phyloP scores from a whole-genome alignment of 2,329 filamentous ascomycete genomes.

The Alternaria angustiovoidea region DNA sequence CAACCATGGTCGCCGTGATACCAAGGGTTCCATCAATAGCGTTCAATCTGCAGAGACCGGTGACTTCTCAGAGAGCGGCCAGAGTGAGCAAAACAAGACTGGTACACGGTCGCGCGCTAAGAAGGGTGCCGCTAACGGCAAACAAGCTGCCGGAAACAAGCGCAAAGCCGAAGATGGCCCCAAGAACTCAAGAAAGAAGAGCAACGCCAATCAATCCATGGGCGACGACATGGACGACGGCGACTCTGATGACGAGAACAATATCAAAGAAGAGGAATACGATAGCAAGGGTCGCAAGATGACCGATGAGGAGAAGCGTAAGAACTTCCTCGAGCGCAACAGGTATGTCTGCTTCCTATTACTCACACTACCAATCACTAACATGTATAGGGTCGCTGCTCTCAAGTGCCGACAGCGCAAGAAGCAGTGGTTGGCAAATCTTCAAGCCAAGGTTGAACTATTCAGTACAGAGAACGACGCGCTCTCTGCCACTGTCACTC shows the following conservation, averaged over 20 bases:
- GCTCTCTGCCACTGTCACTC: slow-evolving; percentile 81
- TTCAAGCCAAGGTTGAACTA: slow-evolving; percentile 93
- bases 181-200: slow-evolving; percentile 75
- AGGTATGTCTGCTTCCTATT: slow-evolving; percentile 67
- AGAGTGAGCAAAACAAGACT: slow-evolving; percentile 69
- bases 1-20: slow-evolving; percentile 61
- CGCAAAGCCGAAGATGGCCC: slow-evolving; percentile 79
- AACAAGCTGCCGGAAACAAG: slow-evolving; percentile 56
- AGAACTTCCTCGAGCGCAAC: slow-evolving; percentile 96
- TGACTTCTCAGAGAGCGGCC: slow-evolving; percentile 76
- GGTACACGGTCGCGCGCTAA: slow-evolving; percentile 52
- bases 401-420: slow-evolving; percentile 97
- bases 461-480: slow-evolving; percentile 92
- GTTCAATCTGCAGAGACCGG: slow-evolving; percentile 66
- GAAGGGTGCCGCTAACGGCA: slow-evolving; percentile 48
- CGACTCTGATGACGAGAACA: slow-evolving; percentile 49
- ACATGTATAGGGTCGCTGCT: slow-evolving; percentile 77
- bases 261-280: slow-evolving; percentile 49
- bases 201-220: slow-evolving; percentile 59
- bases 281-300: slow-evolving; percentile 77
- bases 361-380: slow-evolving; percentile 21
- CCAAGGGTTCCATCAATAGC: slow-evolving; percentile 64
- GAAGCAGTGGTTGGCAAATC: slow-evolving; percentile 97
- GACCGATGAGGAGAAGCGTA: slow-evolving; percentile 98
- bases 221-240: slow-evolving; percentile 61